A percentile compares a stretch with the other conserved stretches of the same genome.
Conservation (phyloP, 305 asterid genomes). For the Vinca major region DNA sequence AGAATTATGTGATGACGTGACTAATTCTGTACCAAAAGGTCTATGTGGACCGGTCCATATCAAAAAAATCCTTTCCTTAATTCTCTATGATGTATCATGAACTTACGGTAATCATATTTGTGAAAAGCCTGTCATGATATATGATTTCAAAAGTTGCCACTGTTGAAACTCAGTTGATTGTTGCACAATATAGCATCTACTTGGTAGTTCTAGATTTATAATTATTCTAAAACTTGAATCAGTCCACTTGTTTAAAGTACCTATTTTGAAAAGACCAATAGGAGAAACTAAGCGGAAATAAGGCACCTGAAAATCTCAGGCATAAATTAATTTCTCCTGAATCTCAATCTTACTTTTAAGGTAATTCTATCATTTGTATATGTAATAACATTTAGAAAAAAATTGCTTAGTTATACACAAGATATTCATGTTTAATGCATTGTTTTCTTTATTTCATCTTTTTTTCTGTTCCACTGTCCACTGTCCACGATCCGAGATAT, state of each 20-base stretch:
- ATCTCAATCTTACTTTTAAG: background rate
- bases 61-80: too few relatives aligned
- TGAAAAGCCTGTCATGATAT: background rate
- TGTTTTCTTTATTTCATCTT: too few relatives aligned
- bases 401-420: background rate
- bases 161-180: background rate
- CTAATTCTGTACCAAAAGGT: too few relatives aligned
- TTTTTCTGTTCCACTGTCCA: too few relatives aligned
- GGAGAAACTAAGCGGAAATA: background rate
- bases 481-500: background rate
- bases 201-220: background rate
- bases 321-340: background rate
- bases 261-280: background rate
- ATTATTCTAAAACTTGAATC: background rate
- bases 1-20: too few relatives aligned
- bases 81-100: background rate
- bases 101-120: background rate
- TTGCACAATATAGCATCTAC: background rate
- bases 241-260: background rate
- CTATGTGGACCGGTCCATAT: too few relatives aligned
- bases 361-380: background rate
- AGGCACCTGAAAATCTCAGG: background rate
- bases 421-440: background rate
- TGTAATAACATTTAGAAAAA: background rate
- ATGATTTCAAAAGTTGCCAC: background rate